Evolutionary conservation across 768 basidiomycete species (phyloP).

Genomic region (Rhodotorula babjevae): DNA sequence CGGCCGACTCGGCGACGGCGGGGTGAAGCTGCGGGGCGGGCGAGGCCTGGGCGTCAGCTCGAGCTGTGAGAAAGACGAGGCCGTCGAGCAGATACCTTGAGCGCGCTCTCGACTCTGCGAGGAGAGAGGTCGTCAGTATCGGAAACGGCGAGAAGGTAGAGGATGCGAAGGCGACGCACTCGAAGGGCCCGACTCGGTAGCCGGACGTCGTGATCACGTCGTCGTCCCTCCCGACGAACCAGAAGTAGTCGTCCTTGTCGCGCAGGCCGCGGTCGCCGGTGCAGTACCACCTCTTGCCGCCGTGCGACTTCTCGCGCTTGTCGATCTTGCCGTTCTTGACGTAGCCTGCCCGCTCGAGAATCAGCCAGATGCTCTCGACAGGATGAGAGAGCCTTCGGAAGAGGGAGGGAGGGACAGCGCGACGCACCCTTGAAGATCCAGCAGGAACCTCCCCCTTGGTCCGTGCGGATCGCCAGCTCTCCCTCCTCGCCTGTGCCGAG

Average conservation of each 20-base stretch:
- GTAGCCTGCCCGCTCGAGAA: conserved; percentile 1
- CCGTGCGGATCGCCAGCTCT: conserved; percentile 20
- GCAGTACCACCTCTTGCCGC: conserved; percentile 34
- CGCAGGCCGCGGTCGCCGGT: conserved; percentile 28
- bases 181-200: conserved; percentile 37
- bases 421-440: conserved; percentile 38
- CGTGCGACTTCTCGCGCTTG: conserved; percentile 7
- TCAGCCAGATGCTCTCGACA: too few species aligned
- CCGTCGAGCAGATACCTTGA: conserved; percentile 14
- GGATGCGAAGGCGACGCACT: too few species aligned
- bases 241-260: conserved; percentile 36
- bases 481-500: conserved; percentile 25
- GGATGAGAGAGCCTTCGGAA: background rate
- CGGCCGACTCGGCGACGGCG: conserved; percentile 35
- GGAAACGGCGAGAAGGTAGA: too few species aligned
- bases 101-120: conserved; percentile 21
- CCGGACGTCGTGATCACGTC: conserved; percentile 32
- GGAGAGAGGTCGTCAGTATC: too few species aligned
- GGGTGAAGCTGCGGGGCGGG: conserved; percentile 25
- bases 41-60: background rate
- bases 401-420: too few species aligned
- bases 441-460: conserved; percentile 11
- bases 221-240: conserved; percentile 35
- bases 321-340: conserved; percentile 38
- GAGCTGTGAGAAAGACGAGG: background rate